Percentiles rank a stretch among this genome's conserved stretches.
Conservation (phyloP, 805 yeast species). For the Monosporozyma unispora region DNA sequence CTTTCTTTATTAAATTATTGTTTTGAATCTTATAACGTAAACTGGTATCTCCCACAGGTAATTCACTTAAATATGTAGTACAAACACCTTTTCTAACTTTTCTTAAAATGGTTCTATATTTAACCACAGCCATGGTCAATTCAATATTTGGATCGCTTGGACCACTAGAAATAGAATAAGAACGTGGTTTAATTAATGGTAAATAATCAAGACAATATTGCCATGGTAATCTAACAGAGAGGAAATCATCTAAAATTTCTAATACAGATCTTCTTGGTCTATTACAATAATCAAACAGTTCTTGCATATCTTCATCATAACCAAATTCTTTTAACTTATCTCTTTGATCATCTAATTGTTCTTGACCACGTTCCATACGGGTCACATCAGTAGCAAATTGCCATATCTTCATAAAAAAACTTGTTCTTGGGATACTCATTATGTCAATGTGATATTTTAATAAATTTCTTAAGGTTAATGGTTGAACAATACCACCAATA, state of each 20-base stretch:
- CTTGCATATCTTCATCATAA: constrained; percentile 64
- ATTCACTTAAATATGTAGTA: constrained; percentile 57
- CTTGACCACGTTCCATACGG: constrained; percentile 22
- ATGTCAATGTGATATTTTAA: constrained; percentile 77
- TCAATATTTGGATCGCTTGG: constrained; percentile 42
- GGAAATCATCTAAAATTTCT: constrained; percentile 79
- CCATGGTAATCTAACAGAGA: constrained; percentile 63
- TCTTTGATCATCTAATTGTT: constrained; percentile 47
- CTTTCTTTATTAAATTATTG: constrained; percentile 35
- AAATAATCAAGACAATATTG: constrained; percentile 67
- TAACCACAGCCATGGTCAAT: constrained; percentile 74
- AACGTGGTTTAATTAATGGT: constrained; percentile 71
- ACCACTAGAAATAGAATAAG: constrained; percentile 73
- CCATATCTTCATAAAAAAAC: constrained; percentile 66
- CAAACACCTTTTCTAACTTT: constrained; percentile 74
- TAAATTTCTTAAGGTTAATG: constrained; percentile 61
- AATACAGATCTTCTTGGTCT: constrained; percentile 82
- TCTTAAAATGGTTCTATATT: constrained; percentile 73
- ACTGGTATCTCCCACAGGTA: constrained; percentile 41
- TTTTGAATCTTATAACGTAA: constrained; percentile 40
- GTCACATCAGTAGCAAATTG: constrained; percentile 57
- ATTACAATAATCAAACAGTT: constrained; percentile 82
- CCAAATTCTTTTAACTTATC: constrained; percentile 73
- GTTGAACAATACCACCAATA: constrained; percentile 40
- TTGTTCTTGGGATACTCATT: constrained; percentile 70